Percentiles rank a stretch among this genome's conserved stretches.
Evolutionary conservation across 768 basidiomycete species (phyloP).

Genomic region (Tephrocybe sp.): DNA sequence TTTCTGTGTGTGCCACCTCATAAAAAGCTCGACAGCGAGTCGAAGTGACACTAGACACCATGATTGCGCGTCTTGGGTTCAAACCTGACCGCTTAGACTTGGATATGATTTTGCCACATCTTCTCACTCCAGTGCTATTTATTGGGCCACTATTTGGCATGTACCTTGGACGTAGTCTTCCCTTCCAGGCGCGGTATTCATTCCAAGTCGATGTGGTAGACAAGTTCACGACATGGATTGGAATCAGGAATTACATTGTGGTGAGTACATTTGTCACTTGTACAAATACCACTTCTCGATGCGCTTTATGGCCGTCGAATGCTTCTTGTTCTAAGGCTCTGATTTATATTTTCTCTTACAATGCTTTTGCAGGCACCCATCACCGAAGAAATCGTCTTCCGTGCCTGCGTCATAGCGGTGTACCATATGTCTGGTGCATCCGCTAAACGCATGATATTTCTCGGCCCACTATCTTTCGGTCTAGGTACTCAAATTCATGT

Average conservation of each 20-base stretch:
- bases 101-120: slow-evolving; percentile 40
- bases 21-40: slow-evolving; percentile 11
- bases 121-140: slow-evolving; percentile 74
- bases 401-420: slow-evolving; percentile 77
- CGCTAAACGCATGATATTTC: slow-evolving; percentile 63
- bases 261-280: no score
- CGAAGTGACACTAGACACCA: slow-evolving; percentile 25
- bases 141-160: slow-evolving; percentile 72
- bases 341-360: no score
- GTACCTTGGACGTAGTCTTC: slow-evolving; percentile 47
- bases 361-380: slow-evolving; percentile 69
- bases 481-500: slow-evolving; percentile 52
- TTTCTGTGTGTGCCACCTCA: background rate
- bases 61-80: slow-evolving; percentile 43
- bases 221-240: slow-evolving; percentile 51
- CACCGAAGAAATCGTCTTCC: slow-evolving; percentile 91
- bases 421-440: slow-evolving; percentile 68
- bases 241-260: slow-evolving; percentile 67
- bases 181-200: slow-evolving; percentile 53
- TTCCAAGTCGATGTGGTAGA: slow-evolving; percentile 37
- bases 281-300: no score
- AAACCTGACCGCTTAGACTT: slow-evolving; percentile 15
- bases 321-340: no score
- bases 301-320: no score
- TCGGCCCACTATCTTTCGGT: slow-evolving; percentile 86